Evolutionary conservation across 1,284 basidiomycete species (phyloP), one percentile per base, ranked within the genome.

Genomic region (Melampsora americana): DNA sequence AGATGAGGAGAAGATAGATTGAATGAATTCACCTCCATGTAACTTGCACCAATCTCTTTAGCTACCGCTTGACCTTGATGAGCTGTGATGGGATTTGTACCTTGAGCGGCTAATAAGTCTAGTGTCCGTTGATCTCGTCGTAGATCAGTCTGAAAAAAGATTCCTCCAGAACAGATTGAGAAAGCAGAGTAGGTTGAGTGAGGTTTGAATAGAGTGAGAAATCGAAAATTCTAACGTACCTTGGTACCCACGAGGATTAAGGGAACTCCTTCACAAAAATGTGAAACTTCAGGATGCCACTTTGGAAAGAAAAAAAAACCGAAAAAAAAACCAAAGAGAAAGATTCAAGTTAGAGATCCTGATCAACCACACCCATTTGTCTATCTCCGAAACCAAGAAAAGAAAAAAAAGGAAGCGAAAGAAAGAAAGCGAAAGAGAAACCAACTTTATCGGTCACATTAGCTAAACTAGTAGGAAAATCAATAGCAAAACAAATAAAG

Each of bases 241-340:
- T 99, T 99, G 68, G 93, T 93, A 32, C 89, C 95, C 66, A 99
- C 92, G 39, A 99, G 87, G 79, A 99, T 89, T 78, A 95, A 87
- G 1, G 95, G 96, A 5, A 93, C 93, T 79, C 89, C 89, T 82
- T 95, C 92, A 85, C 94, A 97, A 82, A 98, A 99, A 84, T 99
- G 96, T 53, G 92, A 90, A 77, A 99, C 92, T 85, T 99, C 95
- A 35, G 95, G 94, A 84, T 90, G 93, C 95, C 95, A 99, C 92
- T 95, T 82, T 18, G 66, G 32, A 75, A 53, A 23, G 28, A 46
- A 9, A 23, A 44, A n/a, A 69, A 20, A 26, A 16, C 42, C 42
- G 23, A 44, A 64, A 18, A 30, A 35, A 48, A 18, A 20, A 48
- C 39, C 46, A 42, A 28, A 39, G n/a, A n/a, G n/a, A n/a, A n/a